Evolutionary conservation across 805 yeast genomes (phyloP), one percentile per base, ranked within the genome.

Genomic region (Monosporozyma unispora): DNA sequence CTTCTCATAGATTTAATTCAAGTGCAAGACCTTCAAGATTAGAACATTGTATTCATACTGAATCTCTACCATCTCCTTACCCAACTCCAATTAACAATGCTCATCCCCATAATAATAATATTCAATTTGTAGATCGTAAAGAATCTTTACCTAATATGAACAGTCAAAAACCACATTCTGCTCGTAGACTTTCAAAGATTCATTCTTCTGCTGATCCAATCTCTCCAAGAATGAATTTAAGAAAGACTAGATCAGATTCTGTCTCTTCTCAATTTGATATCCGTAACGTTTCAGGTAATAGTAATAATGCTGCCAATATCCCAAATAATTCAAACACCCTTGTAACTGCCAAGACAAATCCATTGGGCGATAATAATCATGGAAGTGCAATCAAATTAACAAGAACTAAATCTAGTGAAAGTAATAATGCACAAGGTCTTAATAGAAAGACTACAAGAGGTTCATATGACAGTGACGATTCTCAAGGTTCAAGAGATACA

Each of bases 401-500:
- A 16, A 45, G 28, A 40, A 46, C 44, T 29, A 29, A 16, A 22
- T 44, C 47, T 5, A 29, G 39, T 29, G 47, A 44, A 23, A 45
- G 25, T 23, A 45, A 37, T 29, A 39, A 39, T 16, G 48, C 35
- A 3, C 38, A 42, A 21, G 43, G 23, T 6, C 14, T 29, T 14
- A 39, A 41, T 19, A 40, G 44, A 39, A 27, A 46, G 38, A 46
- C 44, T 9, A 46, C 48, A 25, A 40, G 48, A 19, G 48, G 48
- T 18, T 60, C 68, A 22, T 52, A 64, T 12, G 88, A 82, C 58
- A 77, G 81, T 52, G 91, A 84, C 55, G 84, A 78, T 57, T 84
- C 90, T 1, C 86, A 80, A 57, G 85, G 82, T 1, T 83, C 91
- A 9, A 74, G 88, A 55, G 80, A 82, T 18, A 82, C 90, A 3